Percentiles rank a stretch among this genome's conserved stretches.
phyloP scores from a whole-genome alignment of 2,329 filamentous ascomycete species.

The Paraphoma chrysanthemicola region DNA sequence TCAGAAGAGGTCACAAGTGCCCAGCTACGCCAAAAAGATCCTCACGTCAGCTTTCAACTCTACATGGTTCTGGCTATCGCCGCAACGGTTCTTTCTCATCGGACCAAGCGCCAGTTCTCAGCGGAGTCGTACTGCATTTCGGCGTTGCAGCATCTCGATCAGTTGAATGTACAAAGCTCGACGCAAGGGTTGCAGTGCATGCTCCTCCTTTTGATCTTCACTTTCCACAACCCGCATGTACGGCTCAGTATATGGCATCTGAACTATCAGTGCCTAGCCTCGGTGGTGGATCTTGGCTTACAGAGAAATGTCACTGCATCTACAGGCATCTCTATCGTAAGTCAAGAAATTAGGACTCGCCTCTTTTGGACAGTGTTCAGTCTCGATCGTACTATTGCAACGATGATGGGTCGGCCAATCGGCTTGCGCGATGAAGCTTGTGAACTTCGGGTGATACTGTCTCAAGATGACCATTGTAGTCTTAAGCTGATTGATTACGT shows the following conservation, averaged over 20 bases:
- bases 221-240: constrained; percentile 59
- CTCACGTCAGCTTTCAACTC: neutral
- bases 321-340: constrained; percentile 54
- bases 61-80: constrained; percentile 63
- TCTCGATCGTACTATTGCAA: constrained; percentile 60
- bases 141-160: constrained; percentile 57
- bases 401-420: constrained; percentile 64
- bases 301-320: constrained; percentile 58
- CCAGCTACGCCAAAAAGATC: neutral
- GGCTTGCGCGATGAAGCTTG: constrained; percentile 61
- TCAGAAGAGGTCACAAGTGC: constrained; percentile 21
- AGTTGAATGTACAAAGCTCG: constrained; percentile 57
- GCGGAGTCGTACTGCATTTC: constrained; percentile 59
- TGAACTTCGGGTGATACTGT: constrained; percentile 8
- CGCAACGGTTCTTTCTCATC: constrained; percentile 54
- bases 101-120: constrained; percentile 53
- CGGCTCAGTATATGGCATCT: constrained; percentile 62
- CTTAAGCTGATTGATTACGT: neutral
- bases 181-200: constrained; percentile 59
- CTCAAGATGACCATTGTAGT: neutral
- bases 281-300: constrained; percentile 59
- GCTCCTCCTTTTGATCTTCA: constrained; percentile 56
- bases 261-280: constrained; percentile 63
- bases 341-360: constrained; percentile 62
- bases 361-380: constrained; percentile 64